phyloP scores from a whole-genome alignment of 1,139 yeast species.

The Sugiyamaella japonica region DNA sequence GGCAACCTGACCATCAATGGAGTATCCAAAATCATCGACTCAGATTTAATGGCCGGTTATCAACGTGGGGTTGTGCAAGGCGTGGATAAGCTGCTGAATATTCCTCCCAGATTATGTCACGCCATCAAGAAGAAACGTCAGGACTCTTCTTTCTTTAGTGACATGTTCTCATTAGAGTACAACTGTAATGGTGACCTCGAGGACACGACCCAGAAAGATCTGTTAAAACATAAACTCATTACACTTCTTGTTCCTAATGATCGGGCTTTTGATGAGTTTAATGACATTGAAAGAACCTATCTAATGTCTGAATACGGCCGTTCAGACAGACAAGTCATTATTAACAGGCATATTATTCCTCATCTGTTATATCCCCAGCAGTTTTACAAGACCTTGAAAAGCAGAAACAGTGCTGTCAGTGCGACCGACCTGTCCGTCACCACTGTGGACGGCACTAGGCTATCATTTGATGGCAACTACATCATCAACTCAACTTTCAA shows the following conservation, averaged over 20 bases:
- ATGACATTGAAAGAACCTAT: constrained; percentile 51
- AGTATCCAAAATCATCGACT: constrained; percentile 55
- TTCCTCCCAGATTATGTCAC: constrained; percentile 49
- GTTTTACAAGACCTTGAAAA: constrained; percentile 34
- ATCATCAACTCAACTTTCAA: constrained; percentile 30
- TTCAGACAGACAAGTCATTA: constrained; percentile 41
- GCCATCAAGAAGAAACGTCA: constrained; percentile 36
- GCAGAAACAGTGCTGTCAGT: too few species aligned
- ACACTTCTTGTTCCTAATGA: constrained; percentile 53
- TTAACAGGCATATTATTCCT: constrained; percentile 42
- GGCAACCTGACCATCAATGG: constrained; percentile 19
- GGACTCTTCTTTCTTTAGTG: constrained; percentile 31
- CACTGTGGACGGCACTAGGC: constrained; percentile 33
- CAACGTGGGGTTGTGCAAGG: constrained; percentile 78
- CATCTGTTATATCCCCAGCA: constrained; percentile 35
- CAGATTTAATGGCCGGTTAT: constrained; percentile 64
- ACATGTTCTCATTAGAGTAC: constrained; percentile 31
- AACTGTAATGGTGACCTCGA: constrained; percentile 22
- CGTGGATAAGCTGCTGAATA: constrained; percentile 52
- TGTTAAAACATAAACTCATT: constrained; percentile 26
- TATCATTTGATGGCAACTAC: constrained; percentile 25
- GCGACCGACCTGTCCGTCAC: constrained; percentile 3
- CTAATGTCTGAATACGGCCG: constrained; percentile 43
- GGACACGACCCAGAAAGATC: not conserved
- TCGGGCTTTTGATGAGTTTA: constrained; percentile 40